Conservation (phyloP, 352 stramenopile species). For the Blastocystis sp. region DNA sequence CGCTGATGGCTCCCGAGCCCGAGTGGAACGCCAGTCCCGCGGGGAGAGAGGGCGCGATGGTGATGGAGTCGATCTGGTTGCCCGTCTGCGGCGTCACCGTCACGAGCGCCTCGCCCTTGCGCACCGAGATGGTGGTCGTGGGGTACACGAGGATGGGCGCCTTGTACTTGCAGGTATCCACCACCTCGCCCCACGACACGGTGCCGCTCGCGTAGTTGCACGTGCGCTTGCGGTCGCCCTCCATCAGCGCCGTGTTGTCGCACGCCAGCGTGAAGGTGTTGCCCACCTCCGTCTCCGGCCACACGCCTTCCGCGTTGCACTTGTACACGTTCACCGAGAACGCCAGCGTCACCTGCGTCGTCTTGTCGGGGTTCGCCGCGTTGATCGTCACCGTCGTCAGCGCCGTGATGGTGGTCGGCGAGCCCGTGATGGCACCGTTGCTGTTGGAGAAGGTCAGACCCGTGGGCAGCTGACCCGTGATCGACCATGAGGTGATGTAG, state of each 20-base stretch:
- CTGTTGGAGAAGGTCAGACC: conserved; percentile 35
- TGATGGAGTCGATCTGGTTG: conserved; percentile 66
- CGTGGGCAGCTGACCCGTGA: background rate
- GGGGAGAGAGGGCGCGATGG: conserved; percentile 35
- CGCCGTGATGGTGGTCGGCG: conserved; percentile 21
- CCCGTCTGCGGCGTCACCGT: conserved; percentile 34
- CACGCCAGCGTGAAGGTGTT: conserved; percentile 50
- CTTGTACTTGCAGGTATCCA: conserved; percentile 67
- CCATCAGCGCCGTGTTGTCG: conserved; percentile 28
- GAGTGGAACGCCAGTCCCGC: conserved; percentile 61
- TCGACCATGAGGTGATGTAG: conserved; percentile 53
- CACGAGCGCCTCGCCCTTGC: conserved; percentile 27
- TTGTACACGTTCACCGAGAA: conserved; percentile 51
- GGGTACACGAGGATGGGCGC: conserved; percentile 37
- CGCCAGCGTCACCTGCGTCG: conserved; percentile 42
- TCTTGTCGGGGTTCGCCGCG: conserved; percentile 44
- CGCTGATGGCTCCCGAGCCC: conserved; percentile 40
- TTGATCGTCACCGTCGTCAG: conserved; percentile 25
- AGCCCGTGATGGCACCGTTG: conserved; percentile 69
- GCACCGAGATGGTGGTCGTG: conserved; percentile 20
- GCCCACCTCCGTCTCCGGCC: conserved; percentile 53
- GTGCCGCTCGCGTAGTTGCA: background rate
- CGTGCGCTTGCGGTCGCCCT: conserved; percentile 32
- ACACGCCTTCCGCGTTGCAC: conserved; percentile 45
- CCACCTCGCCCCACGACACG: conserved; percentile 56